Percentiles rank a stretch among this genome's conserved stretches.
These are phyloP conservation scores for Silene noctiflora DNA, from an alignment of 179 eudicot genomes.

Conservation along the genomic window DNA sequence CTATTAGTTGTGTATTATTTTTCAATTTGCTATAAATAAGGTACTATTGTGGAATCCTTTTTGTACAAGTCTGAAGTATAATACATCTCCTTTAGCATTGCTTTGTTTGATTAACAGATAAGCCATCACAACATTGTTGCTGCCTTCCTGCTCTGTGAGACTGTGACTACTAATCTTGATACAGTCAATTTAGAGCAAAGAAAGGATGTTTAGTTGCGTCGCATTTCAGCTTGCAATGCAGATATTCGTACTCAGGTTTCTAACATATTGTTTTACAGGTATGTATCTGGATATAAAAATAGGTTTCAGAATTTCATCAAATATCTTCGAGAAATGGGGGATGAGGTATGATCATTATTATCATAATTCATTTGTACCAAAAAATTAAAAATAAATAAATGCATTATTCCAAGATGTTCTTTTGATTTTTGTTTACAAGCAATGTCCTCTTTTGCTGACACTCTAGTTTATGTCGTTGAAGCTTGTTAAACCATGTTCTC, in stretches of 20 bases:
- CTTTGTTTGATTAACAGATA: background rate
- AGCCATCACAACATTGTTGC: background rate
- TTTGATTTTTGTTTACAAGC: background rate
- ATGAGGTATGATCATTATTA: conserved; percentile 56
- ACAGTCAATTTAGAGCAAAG: background rate
- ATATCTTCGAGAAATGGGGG: conserved; percentile 97
- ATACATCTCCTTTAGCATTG: background rate
- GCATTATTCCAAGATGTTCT: background rate
- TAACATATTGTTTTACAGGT: conserved; percentile 51
- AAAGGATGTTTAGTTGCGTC: background rate
- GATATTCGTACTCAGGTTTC: conserved; percentile 1
- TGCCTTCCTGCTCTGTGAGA: background rate
- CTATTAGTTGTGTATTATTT: background rate
- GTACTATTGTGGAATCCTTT: background rate
- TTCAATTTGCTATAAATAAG: no score
- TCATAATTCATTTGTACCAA: background rate
- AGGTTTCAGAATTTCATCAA: conserved; percentile 94
- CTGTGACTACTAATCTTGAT: conserved; percentile 7
- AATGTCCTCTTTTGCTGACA: background rate
- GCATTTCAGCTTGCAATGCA: conserved; percentile 5
- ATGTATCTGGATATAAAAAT: conserved; percentile 92
- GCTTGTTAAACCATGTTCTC: conserved; percentile 3
- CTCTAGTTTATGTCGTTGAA: conserved; percentile 4
- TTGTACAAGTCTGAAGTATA: background rate
- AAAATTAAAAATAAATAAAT: background rate